Base-by-base conservation (phyloP, 179 eudicot species). In the Dionaea muscipula region DNA sequence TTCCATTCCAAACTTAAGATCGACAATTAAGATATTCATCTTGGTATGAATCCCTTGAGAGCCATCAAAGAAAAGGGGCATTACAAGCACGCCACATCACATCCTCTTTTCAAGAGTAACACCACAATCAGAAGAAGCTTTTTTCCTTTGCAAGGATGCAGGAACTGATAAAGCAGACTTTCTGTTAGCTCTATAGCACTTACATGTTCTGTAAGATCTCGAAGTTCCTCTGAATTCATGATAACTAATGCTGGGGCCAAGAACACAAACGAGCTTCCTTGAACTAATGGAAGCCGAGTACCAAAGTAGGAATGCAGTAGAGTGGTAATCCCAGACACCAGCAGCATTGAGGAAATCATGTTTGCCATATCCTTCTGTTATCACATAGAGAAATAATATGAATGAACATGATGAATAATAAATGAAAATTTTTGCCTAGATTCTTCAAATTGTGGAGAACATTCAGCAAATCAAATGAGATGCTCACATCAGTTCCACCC, bases 401-500 rank as follows among this genome's bases (percentile, higher is more conserved):
- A 25, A 49, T 49, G 11, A 57, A n/a, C 10, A 26, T 27, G 52
- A 12, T 35, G 8, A 19, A 21, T 45, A 44, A 26, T 33, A 47
- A 24, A 39, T 28, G 6, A 35, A 22, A 26, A 12, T 2, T 23
- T 3, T 15, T 13, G 21, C n/a, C 18, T 48, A 44, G 47, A 41
- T 53, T n/a, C 26, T 41, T 24, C 24, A 26, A 19, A 49, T 26
- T 26, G 56, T 15, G 53, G 13, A 39, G 8, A 33, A 35, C 27
- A 3, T 7, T 36, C 28, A 51, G 31, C 7, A 54, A 19, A 39
- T 16, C 26, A 54, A 62, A 50, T 31, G 35, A 25, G n/a, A 55
- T 51, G 45, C 94, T 82, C 71, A 91, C 98, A 74, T 91, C 95
- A 66, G 80, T 80, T 64, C 97, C 98, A 19, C 98, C 98, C 95